Evolutionary conservation across 331 rosid genomes (phyloP).

Genomic region (Dryas integrifolia): DNA sequence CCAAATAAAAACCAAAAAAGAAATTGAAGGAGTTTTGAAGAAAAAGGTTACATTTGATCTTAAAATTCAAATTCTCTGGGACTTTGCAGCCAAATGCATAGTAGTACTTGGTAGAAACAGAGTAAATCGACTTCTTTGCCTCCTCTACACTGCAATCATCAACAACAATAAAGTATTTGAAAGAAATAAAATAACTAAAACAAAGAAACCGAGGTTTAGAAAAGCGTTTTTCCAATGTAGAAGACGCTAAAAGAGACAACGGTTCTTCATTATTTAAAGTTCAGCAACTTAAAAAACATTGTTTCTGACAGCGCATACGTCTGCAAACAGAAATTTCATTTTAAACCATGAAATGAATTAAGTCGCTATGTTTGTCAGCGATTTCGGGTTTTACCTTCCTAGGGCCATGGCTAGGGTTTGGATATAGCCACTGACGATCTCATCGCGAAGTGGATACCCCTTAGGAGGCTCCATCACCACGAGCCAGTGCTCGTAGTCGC

Average conservation of each 20-base stretch:
- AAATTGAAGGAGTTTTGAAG: not conserved
- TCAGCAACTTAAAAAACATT: too few species aligned
- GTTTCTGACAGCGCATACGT: too few species aligned
- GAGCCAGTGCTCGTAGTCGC: slow-evolving; percentile 17
- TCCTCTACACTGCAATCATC: slow-evolving; percentile 11
- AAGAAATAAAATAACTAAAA: not conserved
- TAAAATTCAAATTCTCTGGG: slow-evolving; percentile 4
- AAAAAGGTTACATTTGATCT: slow-evolving; percentile 6
- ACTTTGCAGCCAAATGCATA: slow-evolving; percentile 21
- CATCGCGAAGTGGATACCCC: slow-evolving; percentile 10
- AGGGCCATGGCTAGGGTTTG: not conserved
- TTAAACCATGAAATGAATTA: too few species aligned
- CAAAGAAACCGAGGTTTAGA: too few species aligned
- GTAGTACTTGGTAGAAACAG: slow-evolving; percentile 15
- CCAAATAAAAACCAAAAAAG: not conserved
- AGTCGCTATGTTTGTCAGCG: not conserved
- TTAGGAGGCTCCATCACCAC: slow-evolving; percentile 4
- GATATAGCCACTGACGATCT: slow-evolving; percentile 13
- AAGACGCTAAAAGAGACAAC: too few species aligned
- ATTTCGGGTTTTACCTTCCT: not conserved
- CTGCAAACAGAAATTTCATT: too few species aligned
- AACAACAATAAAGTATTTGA: not conserved
- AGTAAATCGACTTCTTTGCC: slow-evolving; percentile 15
- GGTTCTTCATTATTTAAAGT: too few species aligned
- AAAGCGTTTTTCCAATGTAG: too few species aligned